phyloP scores from a whole-genome alignment of 371 early-diverging fungal genomes.

The Mucor lusitanicus region DNA sequence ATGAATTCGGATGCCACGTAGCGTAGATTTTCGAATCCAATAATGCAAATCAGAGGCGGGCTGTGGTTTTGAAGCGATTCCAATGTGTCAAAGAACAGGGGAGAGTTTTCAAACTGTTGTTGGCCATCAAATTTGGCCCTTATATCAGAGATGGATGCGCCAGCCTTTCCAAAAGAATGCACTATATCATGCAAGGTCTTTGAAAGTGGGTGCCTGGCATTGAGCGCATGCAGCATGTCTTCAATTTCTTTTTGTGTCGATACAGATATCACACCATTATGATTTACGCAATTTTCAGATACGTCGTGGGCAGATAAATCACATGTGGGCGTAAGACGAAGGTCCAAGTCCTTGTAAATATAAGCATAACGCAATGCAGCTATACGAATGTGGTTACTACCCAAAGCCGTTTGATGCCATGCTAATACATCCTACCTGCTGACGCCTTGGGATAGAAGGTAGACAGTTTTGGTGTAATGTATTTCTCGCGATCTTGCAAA shows the following conservation, averaged over 20 bases:
- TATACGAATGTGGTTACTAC: background rate
- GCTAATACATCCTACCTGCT: conserved; percentile 9
- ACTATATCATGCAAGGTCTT: background rate
- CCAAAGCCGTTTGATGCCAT: background rate
- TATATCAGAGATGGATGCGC: background rate
- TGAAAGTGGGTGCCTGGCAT: background rate
- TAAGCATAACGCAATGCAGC: background rate
- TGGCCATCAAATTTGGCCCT: background rate
- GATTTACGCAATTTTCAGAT: background rate
- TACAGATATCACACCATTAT: background rate
- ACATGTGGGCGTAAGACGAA: background rate
- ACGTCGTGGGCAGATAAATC: background rate
- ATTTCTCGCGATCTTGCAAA: background rate
- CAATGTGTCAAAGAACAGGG: background rate
- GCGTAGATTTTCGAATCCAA: conserved; percentile 13
- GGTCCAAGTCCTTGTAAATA: background rate
- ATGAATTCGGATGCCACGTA: conserved; percentile 13
- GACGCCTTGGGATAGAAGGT: conserved; percentile 8
- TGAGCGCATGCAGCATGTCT: background rate
- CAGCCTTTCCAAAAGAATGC: background rate
- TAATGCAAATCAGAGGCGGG: conserved; percentile 7
- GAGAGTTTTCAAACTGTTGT: background rate
- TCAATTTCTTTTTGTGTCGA: background rate
- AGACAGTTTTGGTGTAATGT: background rate
- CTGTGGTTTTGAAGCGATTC: background rate